Percentiles rank a stretch among this genome's conserved stretches.
Evolutionary conservation across 768 basidiomycete genomes (phyloP).

Genomic region (Leucosporidium scottii): DNA sequence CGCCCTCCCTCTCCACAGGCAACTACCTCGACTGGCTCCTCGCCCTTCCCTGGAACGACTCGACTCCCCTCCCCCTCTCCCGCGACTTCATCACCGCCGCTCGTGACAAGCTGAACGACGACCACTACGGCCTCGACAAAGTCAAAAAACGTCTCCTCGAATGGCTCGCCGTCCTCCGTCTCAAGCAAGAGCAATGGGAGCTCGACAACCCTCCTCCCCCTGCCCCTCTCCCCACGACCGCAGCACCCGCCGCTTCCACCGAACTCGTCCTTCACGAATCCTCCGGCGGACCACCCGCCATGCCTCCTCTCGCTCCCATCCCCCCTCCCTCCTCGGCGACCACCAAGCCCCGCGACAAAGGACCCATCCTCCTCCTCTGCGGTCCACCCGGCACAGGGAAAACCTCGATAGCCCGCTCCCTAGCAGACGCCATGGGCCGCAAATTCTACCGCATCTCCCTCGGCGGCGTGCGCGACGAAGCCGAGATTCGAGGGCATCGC

Average conservation of each 20-base stretch:
- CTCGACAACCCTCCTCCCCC: constrained; percentile 29
- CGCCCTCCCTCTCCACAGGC: constrained; percentile 12
- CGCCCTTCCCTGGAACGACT: constrained; percentile 62
- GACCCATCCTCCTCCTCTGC: constrained; percentile 36
- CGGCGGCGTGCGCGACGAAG: constrained; percentile 89
- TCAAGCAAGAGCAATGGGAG: constrained; percentile 47
- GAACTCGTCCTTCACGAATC: constrained; percentile 14
- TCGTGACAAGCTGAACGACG: constrained; percentile 71
- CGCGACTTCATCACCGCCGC: constrained; percentile 46
- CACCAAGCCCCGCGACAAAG: constrained; percentile 18
- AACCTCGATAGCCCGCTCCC: constrained; percentile 80
- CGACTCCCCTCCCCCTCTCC: constrained; percentile 42
- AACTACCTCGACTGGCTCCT: constrained; percentile 82
- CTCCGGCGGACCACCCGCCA: background rate
- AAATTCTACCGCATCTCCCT: constrained; percentile 89
- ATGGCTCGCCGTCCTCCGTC: constrained; percentile 77
- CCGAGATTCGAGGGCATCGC: constrained; percentile 67
- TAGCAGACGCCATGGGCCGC: constrained; percentile 71
- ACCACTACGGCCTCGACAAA: constrained; percentile 86
- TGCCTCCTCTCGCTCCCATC: background rate
- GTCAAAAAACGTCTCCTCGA: constrained; percentile 87
- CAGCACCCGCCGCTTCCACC: constrained; percentile 15
- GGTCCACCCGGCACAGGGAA: constrained; percentile 89
- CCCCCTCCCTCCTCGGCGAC: background rate
- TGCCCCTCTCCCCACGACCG: constrained; percentile 24